Percentiles rank a stretch among this genome's conserved stretches.
These are phyloP conservation scores for Trametes hirsuta DNA, from an alignment of 1,284 basidiomycete species.

Conservation along the genomic window DNA sequence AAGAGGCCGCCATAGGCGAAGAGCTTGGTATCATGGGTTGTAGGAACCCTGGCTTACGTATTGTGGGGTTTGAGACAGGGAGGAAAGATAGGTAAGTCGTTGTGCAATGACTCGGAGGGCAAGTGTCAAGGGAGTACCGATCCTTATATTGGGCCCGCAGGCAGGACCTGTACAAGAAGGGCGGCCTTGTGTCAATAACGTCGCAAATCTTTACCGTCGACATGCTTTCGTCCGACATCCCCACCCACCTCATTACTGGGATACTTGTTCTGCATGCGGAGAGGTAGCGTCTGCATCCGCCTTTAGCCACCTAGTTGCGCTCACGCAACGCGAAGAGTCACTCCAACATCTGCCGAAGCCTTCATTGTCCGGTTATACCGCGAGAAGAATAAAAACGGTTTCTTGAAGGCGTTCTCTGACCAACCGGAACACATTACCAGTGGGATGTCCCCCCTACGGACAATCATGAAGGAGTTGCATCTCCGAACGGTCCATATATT, in stretches of 20 bases:
- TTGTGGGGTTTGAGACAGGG: slow-evolving; percentile 84
- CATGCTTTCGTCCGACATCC: slow-evolving; percentile 88
- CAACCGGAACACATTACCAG: slow-evolving; percentile 94
- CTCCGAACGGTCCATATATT: slow-evolving; percentile 89
- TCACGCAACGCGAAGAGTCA: slow-evolving; percentile 60
- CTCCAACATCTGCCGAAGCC: slow-evolving; percentile 83
- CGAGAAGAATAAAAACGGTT: slow-evolving; percentile 86
- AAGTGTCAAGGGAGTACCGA: background rate
- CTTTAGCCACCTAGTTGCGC: background rate
- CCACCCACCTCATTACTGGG: slow-evolving; percentile 85
- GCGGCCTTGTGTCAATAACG: slow-evolving; percentile 91
- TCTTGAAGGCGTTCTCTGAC: slow-evolving; percentile 96
- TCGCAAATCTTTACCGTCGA: slow-evolving; percentile 95
- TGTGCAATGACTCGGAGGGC: background rate
- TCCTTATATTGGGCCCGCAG: slow-evolving; percentile 45
- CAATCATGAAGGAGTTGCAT: slow-evolving; percentile 92
- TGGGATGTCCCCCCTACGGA: slow-evolving; percentile 89
- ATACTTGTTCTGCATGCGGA: slow-evolving; percentile 96
- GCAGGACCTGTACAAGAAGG: slow-evolving; percentile 83
- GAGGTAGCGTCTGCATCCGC: slow-evolving; percentile 49
- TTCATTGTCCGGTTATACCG: slow-evolving; percentile 91
- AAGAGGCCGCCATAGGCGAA: slow-evolving; percentile 91
- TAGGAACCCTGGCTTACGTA: slow-evolving; percentile 81
- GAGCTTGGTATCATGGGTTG: slow-evolving; percentile 93
- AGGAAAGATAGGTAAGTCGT: slow-evolving; percentile 74